Evolutionary conservation across 768 basidiomycete species (phyloP).

Genomic region (Pleurotus pulmonarius): DNA sequence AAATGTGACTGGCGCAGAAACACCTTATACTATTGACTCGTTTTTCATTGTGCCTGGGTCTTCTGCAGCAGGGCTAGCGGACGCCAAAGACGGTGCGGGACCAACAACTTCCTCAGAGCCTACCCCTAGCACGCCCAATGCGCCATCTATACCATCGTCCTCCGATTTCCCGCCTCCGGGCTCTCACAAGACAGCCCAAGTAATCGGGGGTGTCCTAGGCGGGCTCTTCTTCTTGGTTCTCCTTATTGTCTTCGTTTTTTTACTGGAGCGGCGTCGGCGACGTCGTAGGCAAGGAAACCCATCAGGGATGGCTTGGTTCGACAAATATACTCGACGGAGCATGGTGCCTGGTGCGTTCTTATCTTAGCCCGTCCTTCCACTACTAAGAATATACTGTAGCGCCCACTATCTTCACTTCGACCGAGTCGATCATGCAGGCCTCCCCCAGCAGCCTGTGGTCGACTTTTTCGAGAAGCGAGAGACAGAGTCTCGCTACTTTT

Average conservation of each 20-base stretch:
- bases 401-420: conserved; percentile 28
- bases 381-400: not conserved
- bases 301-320: conserved; percentile 3
- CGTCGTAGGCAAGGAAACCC: conserved; percentile 3
- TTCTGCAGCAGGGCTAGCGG: not conserved
- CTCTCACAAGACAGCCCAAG: conserved; percentile 14
- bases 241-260: conserved; percentile 7
- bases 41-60: conserved; percentile 32
- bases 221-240: conserved; percentile 5
- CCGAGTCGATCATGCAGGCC: conserved; percentile 30
- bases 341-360: not conserved
- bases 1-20: conserved; percentile 27
- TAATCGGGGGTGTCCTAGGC: conserved; percentile 24
- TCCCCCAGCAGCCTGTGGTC: conserved; percentile 23
- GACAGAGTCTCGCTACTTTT: conserved; percentile 13
- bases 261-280: conserved; percentile 11
- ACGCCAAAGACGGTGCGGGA: not conserved
- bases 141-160: not conserved
- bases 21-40: conserved; percentile 37
- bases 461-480: conserved; percentile 22
- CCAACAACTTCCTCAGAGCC: not conserved
- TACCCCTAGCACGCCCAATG: not conserved
- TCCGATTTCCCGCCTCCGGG: not conserved
- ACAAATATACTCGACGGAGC: not conserved
- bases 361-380: not conserved